These are phyloP conservation scores for Flagelloscypha sp. DNA, from an alignment of 768 basidiomycete species.

Conservation along the genomic window DNA sequence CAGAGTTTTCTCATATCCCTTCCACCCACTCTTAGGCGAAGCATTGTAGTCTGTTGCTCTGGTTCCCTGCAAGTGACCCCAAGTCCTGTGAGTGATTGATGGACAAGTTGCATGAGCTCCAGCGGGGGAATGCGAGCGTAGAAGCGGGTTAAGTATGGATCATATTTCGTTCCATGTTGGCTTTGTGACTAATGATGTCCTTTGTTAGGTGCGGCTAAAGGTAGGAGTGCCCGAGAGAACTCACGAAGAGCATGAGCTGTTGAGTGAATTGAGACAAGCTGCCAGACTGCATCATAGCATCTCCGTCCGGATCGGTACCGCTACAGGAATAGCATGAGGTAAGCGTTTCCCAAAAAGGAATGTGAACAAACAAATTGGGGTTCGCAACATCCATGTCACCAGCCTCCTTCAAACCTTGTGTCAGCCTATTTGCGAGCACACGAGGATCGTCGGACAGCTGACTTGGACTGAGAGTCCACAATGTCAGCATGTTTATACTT, in stretches of 20 bases:
- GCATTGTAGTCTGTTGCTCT: slow-evolving; percentile 12
- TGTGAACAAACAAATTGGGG: slow-evolving; percentile 34
- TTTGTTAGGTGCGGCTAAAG: too few relatives aligned
- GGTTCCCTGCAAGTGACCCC: slow-evolving; percentile 44
- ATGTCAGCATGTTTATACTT: too few relatives aligned
- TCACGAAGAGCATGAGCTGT: slow-evolving; percentile 71
- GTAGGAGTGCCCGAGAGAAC: slow-evolving; percentile 19
- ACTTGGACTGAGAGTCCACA: slow-evolving; percentile 44
- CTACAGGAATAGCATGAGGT: slow-evolving; percentile 12
- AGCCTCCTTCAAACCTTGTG: slow-evolving; percentile 51
- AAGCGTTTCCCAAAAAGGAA: slow-evolving; percentile 1
- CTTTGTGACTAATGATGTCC: slow-evolving; percentile 71
- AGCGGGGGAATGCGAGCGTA: slow-evolving; percentile 54
- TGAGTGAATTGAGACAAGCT: slow-evolving; percentile 72
- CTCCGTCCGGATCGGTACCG: slow-evolving; percentile 46
- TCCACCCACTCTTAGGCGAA: slow-evolving; percentile 56
- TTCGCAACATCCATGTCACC: slow-evolving; percentile 74
- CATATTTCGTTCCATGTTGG: slow-evolving; percentile 63
- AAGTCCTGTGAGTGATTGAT: slow-evolving; percentile 40
- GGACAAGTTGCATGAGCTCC: slow-evolving; percentile 43
- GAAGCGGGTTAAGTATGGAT: slow-evolving; percentile 73
- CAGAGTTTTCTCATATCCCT: slow-evolving; percentile 53
- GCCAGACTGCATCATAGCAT: slow-evolving; percentile 51
- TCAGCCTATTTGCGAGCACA: slow-evolving; percentile 62
- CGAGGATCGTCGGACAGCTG: slow-evolving; percentile 50